Conservation (phyloP, 805 yeast species). For the Kregervanrija pseudodelftensis region DNA sequence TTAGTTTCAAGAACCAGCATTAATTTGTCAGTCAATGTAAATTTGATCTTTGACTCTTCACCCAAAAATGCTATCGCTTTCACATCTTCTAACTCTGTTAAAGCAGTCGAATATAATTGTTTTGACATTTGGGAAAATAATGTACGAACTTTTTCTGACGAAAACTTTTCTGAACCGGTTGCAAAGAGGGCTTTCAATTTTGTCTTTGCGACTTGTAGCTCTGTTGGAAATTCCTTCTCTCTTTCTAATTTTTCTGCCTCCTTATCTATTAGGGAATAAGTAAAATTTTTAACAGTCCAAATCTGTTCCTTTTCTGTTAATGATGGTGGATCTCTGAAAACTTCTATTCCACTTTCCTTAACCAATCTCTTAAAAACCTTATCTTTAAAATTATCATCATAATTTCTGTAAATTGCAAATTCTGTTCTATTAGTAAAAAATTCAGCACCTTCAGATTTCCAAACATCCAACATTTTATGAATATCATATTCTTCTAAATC, state of each 20-base stretch:
- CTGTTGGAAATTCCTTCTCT: slow-evolving; percentile 13
- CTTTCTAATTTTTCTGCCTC: slow-evolving; percentile 4
- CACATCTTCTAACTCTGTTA: slow-evolving; percentile 43
- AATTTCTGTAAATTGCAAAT: slow-evolving; percentile 27
- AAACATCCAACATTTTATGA: slow-evolving; percentile 45
- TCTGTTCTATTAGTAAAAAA: slow-evolving; percentile 25
- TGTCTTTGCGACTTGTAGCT: slow-evolving; percentile 32
- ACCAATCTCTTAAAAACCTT: slow-evolving; percentile 35
- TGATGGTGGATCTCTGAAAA: slow-evolving; percentile 45
- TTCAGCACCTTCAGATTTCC: slow-evolving; percentile 46
- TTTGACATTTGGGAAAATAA: slow-evolving; percentile 41
- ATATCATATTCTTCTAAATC: slow-evolving; percentile 49
- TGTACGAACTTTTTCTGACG: slow-evolving; percentile 36
- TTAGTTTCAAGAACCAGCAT: slow-evolving; percentile 32
- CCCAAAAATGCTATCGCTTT: slow-evolving; percentile 48
- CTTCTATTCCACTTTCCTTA: slow-evolving; percentile 28
- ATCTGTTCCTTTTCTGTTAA: slow-evolving; percentile 65
- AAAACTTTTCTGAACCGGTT: slow-evolving; percentile 41
- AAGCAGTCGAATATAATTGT: slow-evolving; percentile 41
- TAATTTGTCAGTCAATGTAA: slow-evolving; percentile 49
- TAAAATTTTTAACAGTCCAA: slow-evolving; percentile 39
- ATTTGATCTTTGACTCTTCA: slow-evolving; percentile 44
- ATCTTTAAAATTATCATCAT: slow-evolving; percentile 40
- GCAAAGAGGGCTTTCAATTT: slow-evolving; percentile 51
- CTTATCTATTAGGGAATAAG: slow-evolving; percentile 23